Evolutionary conservation across 2,329 filamentous ascomycete genomes (phyloP).

Genomic region (Nemania bipapillata): DNA sequence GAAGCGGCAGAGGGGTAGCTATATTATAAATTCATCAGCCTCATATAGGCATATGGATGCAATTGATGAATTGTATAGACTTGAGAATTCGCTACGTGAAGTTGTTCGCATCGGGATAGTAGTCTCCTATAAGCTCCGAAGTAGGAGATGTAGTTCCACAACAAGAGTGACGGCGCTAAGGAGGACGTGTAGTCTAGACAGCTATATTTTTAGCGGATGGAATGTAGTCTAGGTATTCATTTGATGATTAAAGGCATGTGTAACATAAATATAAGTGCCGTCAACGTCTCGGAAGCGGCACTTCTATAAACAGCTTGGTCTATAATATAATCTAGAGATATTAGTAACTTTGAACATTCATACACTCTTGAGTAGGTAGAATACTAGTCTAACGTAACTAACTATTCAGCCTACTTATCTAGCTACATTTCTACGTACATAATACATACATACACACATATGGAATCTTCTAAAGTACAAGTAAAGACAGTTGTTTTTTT

Average conservation of each 20-base stretch:
- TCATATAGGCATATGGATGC: neutral
- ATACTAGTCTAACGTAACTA: neutral
- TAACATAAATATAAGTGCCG: neutral
- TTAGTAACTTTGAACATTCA: neutral
- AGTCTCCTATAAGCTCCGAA: neutral
- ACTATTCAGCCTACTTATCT: neutral
- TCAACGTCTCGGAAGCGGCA: neutral
- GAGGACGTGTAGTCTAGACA: neutral
- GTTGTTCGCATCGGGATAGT: neutral
- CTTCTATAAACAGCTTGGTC: neutral
- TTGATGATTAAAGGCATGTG: neutral
- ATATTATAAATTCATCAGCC: slow-evolving; percentile 3
- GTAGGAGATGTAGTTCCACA: neutral
- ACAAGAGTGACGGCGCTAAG: neutral
- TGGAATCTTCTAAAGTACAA: too few species aligned
- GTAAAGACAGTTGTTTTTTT: too few species aligned
- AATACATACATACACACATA: too few species aligned
- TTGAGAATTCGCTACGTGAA: neutral
- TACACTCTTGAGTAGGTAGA: neutral
- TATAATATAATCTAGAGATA: too few species aligned
- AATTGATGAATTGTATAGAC: neutral
- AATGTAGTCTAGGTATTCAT: too few species aligned
- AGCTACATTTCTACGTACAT: too few species aligned
- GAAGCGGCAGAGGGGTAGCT: neutral
- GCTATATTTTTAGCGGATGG: neutral